A percentile compares a stretch with the other conserved stretches of the same genome.
These are phyloP conservation scores for Arbutus unedo DNA, from an alignment of 148 eudicot species.

Conservation along the genomic window DNA sequence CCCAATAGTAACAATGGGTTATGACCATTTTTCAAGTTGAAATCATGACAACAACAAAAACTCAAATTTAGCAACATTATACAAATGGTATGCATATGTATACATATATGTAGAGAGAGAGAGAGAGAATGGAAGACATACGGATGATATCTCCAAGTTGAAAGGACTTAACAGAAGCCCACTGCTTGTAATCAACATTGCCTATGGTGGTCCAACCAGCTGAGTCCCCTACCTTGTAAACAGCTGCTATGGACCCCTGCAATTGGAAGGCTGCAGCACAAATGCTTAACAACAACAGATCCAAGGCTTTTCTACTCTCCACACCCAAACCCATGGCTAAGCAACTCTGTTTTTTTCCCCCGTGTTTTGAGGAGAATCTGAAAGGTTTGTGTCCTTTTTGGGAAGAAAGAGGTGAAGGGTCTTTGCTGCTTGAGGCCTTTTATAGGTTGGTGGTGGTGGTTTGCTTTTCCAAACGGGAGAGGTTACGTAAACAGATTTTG, in stretches of 20 bases:
- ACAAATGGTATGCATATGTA: neutral
- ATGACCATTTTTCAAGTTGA: too few species aligned
- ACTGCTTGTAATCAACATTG: conserved; percentile 65
- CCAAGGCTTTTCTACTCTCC: conserved; percentile 9
- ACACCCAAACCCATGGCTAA: conserved; percentile 22
- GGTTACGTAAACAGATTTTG: too few species aligned
- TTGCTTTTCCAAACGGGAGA: too few species aligned
- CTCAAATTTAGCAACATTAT: neutral
- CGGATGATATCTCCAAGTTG: conserved; percentile 67
- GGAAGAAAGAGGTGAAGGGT: neutral
- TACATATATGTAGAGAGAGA: too few species aligned
- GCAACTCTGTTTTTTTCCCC: neutral
- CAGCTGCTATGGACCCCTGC: conserved; percentile 27
- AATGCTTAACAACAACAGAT: conserved; percentile 8
- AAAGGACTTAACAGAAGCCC: conserved; percentile 77
- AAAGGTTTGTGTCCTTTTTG: neutral
- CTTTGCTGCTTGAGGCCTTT: neutral
- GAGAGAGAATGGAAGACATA: conserved; percentile 21
- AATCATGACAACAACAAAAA: neutral
- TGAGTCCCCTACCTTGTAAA: conserved; percentile 78
- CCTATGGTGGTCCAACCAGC: conserved; percentile 95
- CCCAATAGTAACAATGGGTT: neutral
- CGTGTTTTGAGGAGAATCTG: neutral
- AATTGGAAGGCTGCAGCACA: conserved; percentile 10
- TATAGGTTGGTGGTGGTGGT: too few species aligned